Conservation (phyloP, 345 rosid genomes). For the Hirschfeldia incana region DNA sequence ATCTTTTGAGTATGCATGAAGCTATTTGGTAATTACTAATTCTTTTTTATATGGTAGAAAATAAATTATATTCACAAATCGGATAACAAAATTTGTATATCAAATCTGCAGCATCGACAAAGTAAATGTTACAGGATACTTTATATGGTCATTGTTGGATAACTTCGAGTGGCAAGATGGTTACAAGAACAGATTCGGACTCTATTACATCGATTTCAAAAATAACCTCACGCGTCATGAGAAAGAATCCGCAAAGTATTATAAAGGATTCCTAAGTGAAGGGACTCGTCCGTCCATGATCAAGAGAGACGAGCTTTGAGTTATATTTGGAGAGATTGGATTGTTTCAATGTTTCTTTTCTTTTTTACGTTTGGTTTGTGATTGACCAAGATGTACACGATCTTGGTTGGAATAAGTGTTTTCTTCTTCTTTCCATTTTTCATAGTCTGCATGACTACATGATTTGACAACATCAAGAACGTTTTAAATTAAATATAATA, state of each 20-base stretch:
- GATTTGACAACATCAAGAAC: too few species aligned
- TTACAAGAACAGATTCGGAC: conserved; percentile 21
- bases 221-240: conserved; percentile 11
- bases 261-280: neutral
- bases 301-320: neutral
- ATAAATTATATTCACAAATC: neutral
- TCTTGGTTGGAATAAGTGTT: conserved; percentile 23
- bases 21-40: neutral
- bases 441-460: too few species aligned
- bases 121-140: conserved; percentile 24
- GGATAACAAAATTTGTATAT: neutral
- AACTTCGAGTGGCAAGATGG: conserved; percentile 25
- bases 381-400: conserved; percentile 1
- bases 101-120: neutral
- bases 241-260: conserved; percentile 6
- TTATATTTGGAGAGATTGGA: neutral
- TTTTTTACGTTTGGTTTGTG: neutral
- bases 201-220: neutral
- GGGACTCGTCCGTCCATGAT: conserved; percentile 5
- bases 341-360: neutral
- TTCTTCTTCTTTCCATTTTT: neutral
- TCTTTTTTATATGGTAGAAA: neutral
- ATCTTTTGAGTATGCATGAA: conserved; percentile 12
- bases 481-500: too few species aligned
- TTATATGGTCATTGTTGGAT: conserved; percentile 26